Conservation (phyloP, 768 basidiomycete genomes). For the Amanita subjunquillea region DNA sequence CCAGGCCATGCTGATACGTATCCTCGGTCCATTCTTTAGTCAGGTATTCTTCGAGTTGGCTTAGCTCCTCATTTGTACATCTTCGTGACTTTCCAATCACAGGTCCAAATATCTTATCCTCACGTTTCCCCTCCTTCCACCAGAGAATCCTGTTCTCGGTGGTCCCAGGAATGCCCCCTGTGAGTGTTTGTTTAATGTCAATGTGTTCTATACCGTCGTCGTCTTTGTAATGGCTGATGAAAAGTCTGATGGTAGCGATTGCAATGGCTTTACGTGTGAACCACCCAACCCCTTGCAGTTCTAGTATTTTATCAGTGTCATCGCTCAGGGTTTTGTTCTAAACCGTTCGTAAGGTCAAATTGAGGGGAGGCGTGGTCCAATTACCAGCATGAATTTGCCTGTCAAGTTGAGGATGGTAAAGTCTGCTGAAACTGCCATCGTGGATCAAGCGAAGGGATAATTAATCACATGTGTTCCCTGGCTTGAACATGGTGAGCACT, state of each 20-base stretch:
- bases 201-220: conserved; percentile 52
- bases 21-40: conserved; percentile 34
- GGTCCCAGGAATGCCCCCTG: conserved; percentile 50
- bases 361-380: neutral
- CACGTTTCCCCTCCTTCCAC: conserved; percentile 40
- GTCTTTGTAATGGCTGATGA: conserved; percentile 57
- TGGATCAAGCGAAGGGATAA: neutral
- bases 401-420: conserved; percentile 4
- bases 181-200: conserved; percentile 56
- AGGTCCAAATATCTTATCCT: conserved; percentile 53
- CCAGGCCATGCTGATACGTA: conserved; percentile 30
- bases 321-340: conserved; percentile 68
- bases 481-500: conserved; percentile 53
- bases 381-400: conserved; percentile 4
- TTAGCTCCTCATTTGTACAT: conserved; percentile 24
- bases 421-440: conserved; percentile 4
- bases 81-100: conserved; percentile 48
- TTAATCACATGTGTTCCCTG: neutral
- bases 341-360: neutral
- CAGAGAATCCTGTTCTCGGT: conserved; percentile 45
- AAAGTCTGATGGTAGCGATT: conserved; percentile 46
- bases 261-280: conserved; percentile 53
- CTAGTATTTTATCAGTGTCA: conserved; percentile 49
- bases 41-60: conserved; percentile 36
- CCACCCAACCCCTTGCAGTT: conserved; percentile 68